A percentile compares a stretch with the other conserved stretches of the same genome.
phyloP scores from a whole-genome alignment of 805 yeast genomes.

The Pichia californica region DNA sequence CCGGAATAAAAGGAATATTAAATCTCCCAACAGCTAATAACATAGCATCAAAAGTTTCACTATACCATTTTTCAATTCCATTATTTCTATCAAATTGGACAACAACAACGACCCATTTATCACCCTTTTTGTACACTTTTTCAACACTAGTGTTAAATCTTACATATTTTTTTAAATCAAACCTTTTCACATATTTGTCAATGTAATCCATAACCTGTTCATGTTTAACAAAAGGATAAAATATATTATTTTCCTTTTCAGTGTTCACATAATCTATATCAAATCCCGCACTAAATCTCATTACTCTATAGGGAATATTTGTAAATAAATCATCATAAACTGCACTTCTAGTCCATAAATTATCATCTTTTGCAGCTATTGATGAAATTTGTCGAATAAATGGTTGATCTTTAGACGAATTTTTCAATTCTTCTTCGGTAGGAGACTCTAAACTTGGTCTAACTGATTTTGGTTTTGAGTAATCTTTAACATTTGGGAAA shows the following conservation, averaged over 20 bases:
- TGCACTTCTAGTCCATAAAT: conserved; percentile 15
- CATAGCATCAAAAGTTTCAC: conserved; percentile 36
- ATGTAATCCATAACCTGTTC: conserved; percentile 15
- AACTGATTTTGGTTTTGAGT: conserved; percentile 11
- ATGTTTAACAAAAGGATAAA: conserved; percentile 19
- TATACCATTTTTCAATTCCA: conserved; percentile 28
- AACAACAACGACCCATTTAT: conserved; percentile 31
- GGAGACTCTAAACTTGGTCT: conserved; percentile 5
- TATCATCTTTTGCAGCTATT: not conserved
- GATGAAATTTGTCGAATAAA: not conserved
- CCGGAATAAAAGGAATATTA: conserved; percentile 36
- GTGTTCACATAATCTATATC: conserved; percentile 8
- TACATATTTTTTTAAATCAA: conserved; percentile 25
- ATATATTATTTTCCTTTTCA: not conserved
- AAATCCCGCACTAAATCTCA: conserved; percentile 32
- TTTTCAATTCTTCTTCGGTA: not conserved
- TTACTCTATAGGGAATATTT: conserved; percentile 33
- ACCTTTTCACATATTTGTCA: conserved; percentile 18
- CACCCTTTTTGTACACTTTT: conserved; percentile 16
- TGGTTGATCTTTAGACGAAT: not conserved
- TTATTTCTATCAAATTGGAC: not conserved
- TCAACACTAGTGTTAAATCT: conserved; percentile 32
- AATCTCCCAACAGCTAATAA: conserved; percentile 36
- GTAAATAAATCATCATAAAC: conserved; percentile 33
- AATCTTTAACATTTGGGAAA: conserved; percentile 6